Base-by-base conservation (phyloP, 768 basidiomycete genomes). In the Pilatotrama ljubarskyi region DNA sequence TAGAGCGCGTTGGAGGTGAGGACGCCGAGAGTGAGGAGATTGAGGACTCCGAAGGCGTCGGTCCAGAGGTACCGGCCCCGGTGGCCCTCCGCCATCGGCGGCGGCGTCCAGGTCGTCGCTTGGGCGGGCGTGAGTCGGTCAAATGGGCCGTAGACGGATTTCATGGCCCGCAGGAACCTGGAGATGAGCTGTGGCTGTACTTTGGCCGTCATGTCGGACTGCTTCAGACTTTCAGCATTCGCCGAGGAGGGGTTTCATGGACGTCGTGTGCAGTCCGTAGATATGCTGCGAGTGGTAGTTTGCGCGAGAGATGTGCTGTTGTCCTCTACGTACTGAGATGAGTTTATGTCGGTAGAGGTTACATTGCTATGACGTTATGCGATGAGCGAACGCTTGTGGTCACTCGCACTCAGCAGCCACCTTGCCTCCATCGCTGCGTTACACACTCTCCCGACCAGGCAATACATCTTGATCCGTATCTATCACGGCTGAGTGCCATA, bases 51-150 rank as follows among this genome's bases (percentile, higher is more conserved):
- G 58, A 74, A 72, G 56, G 66, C 69, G 63, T 73, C 72, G 13
- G 73, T 72, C 73, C 72, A 72, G 42, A 72, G 67, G 56, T 72
- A 72, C 20, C 70, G 66, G 26, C 69, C 68, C n/a, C 63, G 63
- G 48, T 67, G 66, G 22, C 62, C 66, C 36, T 65, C 65, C 18
- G 58, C 46, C 55, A 56, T 61, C 25, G 66, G 65, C 3, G 67
- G 70, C 1, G 64, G 62, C 2, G 44, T 62, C 66, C 64, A 67
- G 29, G 55, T 51, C 18, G 53, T 22, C 26, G 55, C 61, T 29
- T 57, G 44, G 5, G 52, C 24, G 29, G 51, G 38, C 1, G 51
- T 49, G 18, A 63, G 43, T n/a, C 26, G 17, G 17, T 50, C 37
- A 43, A 66, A 55, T 8, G 64, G 60, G 10, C 68, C 64, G 40